phyloP scores from a whole-genome alignment of 768 basidiomycete genomes.

The Dioszegia aurantiaca region DNA sequence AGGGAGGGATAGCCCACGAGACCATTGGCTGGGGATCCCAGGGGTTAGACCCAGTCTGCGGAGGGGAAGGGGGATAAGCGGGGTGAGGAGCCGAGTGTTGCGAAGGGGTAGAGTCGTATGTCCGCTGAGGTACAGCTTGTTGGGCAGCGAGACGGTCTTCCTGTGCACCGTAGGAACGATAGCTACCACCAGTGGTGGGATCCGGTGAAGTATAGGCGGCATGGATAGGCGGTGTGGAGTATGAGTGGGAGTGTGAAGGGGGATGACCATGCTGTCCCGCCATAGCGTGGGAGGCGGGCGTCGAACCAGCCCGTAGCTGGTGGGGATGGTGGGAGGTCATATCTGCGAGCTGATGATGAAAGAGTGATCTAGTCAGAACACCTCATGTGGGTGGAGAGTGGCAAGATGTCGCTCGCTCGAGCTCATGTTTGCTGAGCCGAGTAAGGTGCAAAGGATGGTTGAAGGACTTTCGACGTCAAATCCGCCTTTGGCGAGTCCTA shows the following conservation, averaged over 20 bases:
- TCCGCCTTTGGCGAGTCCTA: no score
- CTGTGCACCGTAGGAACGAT: background rate
- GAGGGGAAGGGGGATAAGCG: background rate
- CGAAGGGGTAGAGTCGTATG: background rate
- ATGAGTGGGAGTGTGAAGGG: background rate
- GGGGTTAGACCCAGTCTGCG: background rate
- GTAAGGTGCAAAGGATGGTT: slow-evolving; percentile 6
- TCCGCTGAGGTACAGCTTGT: background rate
- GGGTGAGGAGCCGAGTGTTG: no score
- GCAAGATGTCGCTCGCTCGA: no score
- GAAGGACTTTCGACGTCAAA: slow-evolving; percentile 1
- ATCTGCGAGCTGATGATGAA: no score
- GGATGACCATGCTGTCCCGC: no score
- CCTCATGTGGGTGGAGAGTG: no score
- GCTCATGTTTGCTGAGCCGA: background rate
- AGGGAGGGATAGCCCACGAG: background rate
- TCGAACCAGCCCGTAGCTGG: no score
- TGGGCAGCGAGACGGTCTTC: background rate
- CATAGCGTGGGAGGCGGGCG: no score
- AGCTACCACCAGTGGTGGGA: background rate
- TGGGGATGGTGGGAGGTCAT: no score
- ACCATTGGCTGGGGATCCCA: background rate
- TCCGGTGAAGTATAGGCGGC: background rate
- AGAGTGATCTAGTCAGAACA: no score
- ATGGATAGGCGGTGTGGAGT: background rate